A percentile compares a stretch with the other conserved stretches of the same genome.
Conservation (phyloP, 352 stramenopile genomes). For the Pythium diclinum region DNA sequence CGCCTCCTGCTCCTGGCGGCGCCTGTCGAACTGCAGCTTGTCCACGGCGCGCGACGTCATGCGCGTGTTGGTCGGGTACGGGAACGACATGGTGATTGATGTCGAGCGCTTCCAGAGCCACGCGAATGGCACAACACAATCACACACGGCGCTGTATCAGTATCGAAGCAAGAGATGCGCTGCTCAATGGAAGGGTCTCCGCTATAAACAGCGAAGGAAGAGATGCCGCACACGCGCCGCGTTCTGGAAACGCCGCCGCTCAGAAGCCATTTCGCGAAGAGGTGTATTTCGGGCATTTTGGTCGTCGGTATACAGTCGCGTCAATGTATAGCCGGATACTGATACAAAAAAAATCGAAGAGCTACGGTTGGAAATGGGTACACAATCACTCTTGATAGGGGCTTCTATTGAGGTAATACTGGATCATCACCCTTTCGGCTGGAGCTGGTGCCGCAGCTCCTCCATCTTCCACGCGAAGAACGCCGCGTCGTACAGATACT, state of each 20-base stretch:
- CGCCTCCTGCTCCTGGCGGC: conserved; percentile 58
- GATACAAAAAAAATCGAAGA: background rate
- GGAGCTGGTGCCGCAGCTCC: conserved; percentile 27
- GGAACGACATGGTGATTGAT: conserved; percentile 42
- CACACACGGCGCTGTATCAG: background rate
- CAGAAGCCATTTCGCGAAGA: conserved; percentile 5
- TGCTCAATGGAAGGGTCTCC: background rate
- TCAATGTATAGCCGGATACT: conserved; percentile 4
- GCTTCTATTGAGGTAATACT: background rate
- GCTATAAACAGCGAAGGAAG: background rate
- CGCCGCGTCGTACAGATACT: conserved; percentile 62
- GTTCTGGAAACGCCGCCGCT: conserved; percentile 6
- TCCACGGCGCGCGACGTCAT: conserved; percentile 65
- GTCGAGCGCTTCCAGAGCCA: background rate
- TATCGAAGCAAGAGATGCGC: background rate
- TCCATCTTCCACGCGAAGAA: conserved; percentile 67
- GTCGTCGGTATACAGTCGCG: background rate
- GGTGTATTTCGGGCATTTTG: background rate
- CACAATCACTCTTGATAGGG: background rate
- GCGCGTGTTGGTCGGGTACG: conserved; percentile 50
- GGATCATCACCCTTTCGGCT: background rate
- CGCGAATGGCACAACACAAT: background rate
- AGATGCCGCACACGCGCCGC: background rate
- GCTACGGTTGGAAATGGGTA: conserved; percentile 1
- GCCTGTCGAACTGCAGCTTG: conserved; percentile 56